These are phyloP conservation scores for Vitis labrusca DNA, from an alignment of 164 flowering plant species.

Conservation along the genomic window DNA sequence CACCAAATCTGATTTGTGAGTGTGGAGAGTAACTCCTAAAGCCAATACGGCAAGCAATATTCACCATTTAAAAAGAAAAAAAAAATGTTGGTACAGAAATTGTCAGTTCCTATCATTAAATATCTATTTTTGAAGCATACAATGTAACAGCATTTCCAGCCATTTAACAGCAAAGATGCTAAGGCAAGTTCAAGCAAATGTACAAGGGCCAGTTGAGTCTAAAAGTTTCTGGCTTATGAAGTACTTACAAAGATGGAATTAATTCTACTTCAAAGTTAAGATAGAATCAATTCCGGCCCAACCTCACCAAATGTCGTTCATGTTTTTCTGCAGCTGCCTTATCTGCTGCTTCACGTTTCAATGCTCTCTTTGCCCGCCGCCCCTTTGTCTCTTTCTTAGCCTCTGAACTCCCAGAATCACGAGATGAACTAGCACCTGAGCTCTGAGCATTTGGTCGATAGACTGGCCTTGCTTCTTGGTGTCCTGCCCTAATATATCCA, in stretches of 20 bases:
- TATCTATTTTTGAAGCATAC: too few species aligned
- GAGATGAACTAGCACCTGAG: constrained; percentile 58
- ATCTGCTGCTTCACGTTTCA: constrained; percentile 89
- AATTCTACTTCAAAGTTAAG: too few species aligned
- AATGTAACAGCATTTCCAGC: too few species aligned
- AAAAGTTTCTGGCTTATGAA: constrained; percentile 5
- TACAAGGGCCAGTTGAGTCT: constrained; percentile 8
- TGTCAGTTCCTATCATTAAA: too few species aligned
- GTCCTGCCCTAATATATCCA: constrained; percentile 82
- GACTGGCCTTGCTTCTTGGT: constrained; percentile 78
- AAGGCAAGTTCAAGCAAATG: constrained; percentile 7
- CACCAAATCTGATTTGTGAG: too few species aligned
- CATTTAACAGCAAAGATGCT: background rate
- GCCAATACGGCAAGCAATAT: too few species aligned
- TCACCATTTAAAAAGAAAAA: background rate
- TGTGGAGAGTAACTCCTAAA: too few species aligned
- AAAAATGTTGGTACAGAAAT: background rate
- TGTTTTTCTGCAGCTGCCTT: constrained; percentile 82
- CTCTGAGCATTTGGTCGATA: constrained; percentile 29
- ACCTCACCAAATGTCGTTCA: constrained; percentile 55
- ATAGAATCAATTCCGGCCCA: constrained; percentile 40
- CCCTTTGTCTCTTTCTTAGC: constrained; percentile 39
- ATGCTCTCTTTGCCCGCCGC: constrained; percentile 74
- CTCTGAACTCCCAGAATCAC: constrained; percentile 41
- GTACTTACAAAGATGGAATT: background rate